A percentile compares a stretch with the other conserved stretches of the same genome.
Evolutionary conservation across 352 stramenopile genomes (phyloP).

Genomic region (Phytophthora sojae): DNA sequence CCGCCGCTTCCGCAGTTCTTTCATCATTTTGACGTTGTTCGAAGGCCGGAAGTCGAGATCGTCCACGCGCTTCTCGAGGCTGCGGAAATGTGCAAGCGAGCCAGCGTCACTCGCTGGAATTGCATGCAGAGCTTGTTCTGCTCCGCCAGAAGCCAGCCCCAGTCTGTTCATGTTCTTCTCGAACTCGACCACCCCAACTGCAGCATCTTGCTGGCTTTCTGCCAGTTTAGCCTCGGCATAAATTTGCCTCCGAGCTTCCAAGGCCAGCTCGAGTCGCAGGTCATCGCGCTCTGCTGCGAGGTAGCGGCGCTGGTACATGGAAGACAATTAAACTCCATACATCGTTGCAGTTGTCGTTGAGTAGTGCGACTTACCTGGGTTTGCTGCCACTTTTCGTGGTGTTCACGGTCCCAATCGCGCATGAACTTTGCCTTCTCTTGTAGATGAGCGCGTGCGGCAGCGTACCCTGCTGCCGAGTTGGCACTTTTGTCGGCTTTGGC

Average conservation of each 20-base stretch:
- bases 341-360: neutral
- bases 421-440: conserved; percentile 70
- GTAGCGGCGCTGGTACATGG: conserved; percentile 34
- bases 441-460: conserved; percentile 52
- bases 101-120: conserved; percentile 52
- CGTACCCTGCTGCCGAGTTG: conserved; percentile 29
- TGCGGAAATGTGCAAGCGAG: conserved; percentile 47
- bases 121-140: conserved; percentile 41
- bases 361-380: conserved; percentile 49
- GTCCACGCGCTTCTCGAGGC: conserved; percentile 56
- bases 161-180: conserved; percentile 75
- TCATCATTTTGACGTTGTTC: conserved; percentile 89
- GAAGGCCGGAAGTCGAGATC: conserved; percentile 72
- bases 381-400: conserved; percentile 58
- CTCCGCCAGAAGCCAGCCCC: conserved; percentile 35
- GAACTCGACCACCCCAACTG: conserved; percentile 58
- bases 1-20: conserved; percentile 72
- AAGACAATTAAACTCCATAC: neutral
- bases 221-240: conserved; percentile 32
- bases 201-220: conserved; percentile 48
- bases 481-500: conserved; percentile 32
- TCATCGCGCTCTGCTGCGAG: conserved; percentile 55
- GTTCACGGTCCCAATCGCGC: conserved; percentile 66
- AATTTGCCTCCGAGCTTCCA: conserved; percentile 56
- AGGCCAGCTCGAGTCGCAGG: conserved; percentile 65